These are phyloP conservation scores for Lolium rigidum DNA, from an alignment of 176 grass and related monocot species.

Conservation along the genomic window DNA sequence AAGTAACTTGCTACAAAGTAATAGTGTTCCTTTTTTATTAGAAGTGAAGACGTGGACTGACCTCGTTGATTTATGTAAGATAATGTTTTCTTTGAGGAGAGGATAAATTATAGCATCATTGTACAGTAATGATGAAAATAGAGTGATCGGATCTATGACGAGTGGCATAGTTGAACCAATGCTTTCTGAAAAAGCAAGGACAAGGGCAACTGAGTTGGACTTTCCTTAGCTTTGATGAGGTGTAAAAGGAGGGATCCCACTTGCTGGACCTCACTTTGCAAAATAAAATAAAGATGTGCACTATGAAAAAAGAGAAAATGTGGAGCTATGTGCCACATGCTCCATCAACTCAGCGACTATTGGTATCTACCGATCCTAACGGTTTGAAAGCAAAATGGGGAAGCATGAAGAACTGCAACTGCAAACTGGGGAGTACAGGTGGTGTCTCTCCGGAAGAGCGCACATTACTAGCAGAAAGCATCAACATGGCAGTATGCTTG, in stretches of 20 bases:
- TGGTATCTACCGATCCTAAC: constrained; percentile 13
- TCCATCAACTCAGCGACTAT: background rate
- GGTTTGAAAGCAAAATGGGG: constrained; percentile 6
- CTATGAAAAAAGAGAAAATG: constrained; percentile 36
- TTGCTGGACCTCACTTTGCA: constrained; percentile 32
- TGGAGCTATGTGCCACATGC: too few relatives aligned
- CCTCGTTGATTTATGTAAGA: background rate
- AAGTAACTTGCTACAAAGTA: background rate
- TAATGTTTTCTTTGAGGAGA: too few relatives aligned
- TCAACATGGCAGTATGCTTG: constrained; percentile 22
- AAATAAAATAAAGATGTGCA: constrained; percentile 45
- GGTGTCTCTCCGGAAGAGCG: constrained; percentile 6
- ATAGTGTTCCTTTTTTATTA: background rate
- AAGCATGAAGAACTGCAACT: constrained; percentile 7
- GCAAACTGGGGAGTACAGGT: background rate
- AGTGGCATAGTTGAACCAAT: constrained; percentile 30
- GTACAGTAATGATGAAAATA: constrained; percentile 35
- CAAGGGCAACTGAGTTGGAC: constrained; percentile 39
- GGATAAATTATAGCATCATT: background rate
- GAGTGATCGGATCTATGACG: constrained; percentile 23
- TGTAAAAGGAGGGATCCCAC: constrained; percentile 46
- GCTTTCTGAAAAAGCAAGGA: constrained; percentile 53
- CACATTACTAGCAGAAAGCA: constrained; percentile 22
- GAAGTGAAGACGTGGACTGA: background rate
- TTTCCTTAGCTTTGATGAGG: constrained; percentile 48